Evolutionary conservation across 305 asterid genomes (phyloP), one percentile per base, ranked within the genome.

Genomic region (Fraxinus albicans): DNA sequence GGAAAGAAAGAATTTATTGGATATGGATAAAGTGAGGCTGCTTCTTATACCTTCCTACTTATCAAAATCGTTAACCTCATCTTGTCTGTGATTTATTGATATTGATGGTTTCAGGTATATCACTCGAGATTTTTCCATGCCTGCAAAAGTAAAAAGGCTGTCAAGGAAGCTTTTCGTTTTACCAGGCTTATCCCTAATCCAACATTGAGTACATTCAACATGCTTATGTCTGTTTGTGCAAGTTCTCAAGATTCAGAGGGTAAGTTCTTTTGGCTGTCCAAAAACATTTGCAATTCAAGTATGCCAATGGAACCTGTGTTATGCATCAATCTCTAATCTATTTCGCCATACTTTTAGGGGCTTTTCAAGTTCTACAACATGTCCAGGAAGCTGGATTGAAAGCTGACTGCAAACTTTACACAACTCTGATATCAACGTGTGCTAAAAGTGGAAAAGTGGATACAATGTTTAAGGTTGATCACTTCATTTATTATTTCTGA

Each of bases 211-310:
- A 96, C 98, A 82, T 94, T 94, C 87, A 96, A 94, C 86, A 90
- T 95, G 98, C 98, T 96, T 85, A 92, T 94, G 98, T 89, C 98
- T 86, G 99, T 96, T 67, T 96, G 98, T 65, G 94, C 98, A 29
- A 87, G 89, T 84, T 91, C 97, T 55, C 96, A 92, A 81, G 97
- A 96, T 88, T 86, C 93, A 27, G 96, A 93, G 76, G 92, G 98
- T 94, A 88, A 27, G 83, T 60, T 81, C 82, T 82, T 84, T 53
- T 76, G 17, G 17, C 83, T 75, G 80, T 84, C 80, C 76, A 29
- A 36, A 76, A 73, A 29, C 77, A 10, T 31, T 2, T 65, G 29
- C 8, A 85, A 81, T 83, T 55, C 55, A 13, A 58, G 44, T 47
- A 67, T 86, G 75, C 73, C 77, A 34, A 13, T 70, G 80, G 35